Evolutionary conservation across 352 stramenopile genomes (phyloP), one percentile per base, ranked within the genome.

Genomic region (Pythium vanterpoolii): DNA sequence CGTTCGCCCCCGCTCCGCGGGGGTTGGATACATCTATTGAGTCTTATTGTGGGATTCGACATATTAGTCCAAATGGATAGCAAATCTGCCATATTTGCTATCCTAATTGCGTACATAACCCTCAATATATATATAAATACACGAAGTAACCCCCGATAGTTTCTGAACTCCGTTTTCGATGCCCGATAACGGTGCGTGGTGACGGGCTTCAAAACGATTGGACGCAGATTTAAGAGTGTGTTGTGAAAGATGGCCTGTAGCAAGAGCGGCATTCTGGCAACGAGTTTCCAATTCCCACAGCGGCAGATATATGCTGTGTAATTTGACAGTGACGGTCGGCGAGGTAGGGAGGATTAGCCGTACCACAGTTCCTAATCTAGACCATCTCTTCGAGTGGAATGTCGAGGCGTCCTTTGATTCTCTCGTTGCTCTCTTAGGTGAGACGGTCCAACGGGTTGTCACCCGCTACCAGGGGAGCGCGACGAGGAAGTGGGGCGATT

Each of bases 331-430:
- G 26, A 53, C 39, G n/a, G 46, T 53, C 11, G 46, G 27, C 19
- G 46, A 28, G 46, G 28, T 53, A 4, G 27, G 9, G 26, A 19
- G 28, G 46, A 39, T 28, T 6, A 53, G 46, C 46, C 30, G 46
- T 28, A 53, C 46, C 26, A 53, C 46, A 7, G 30, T 53, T 53
- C 46, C 9, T 23, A 53, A 56, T 44, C 48, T 8, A 45, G 48
- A 56, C 4, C 48, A 34, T 14, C 48, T 56, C 23, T 56, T 56
- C 31, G 48, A 56, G 48, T 56, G 48, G 48, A 45, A 56, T 46
- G 8, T 45, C 8, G 48, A 34, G 31, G 24, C 48, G 1, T 26
- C 48, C 19, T 56, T 23, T 56, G 31, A 44, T 33, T 56, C 48
- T 44, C 48, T 56, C 4, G 46, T 53, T 53, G 30, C 4, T 39